phyloP scores from a whole-genome alignment of 2,329 filamentous ascomycete species.

The Talaromyces albobiverticillius region DNA sequence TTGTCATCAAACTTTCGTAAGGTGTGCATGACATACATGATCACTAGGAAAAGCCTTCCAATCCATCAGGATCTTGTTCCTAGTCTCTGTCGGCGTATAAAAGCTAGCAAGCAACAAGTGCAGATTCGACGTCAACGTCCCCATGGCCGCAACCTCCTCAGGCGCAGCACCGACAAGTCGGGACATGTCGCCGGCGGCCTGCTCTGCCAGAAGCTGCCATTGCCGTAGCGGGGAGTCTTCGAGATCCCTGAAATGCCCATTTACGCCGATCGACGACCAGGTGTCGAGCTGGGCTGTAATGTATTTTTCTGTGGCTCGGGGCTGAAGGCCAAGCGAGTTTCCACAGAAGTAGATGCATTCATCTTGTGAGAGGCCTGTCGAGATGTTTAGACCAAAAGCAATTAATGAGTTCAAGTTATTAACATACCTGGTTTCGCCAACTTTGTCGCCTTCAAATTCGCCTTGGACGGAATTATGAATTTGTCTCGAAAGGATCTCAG shows the following conservation, averaged over 20 bases:
- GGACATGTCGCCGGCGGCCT: slow-evolving; percentile 66
- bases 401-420: no score
- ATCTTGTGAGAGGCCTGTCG: slow-evolving; percentile 35
- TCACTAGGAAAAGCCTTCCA: slow-evolving; percentile 87
- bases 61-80: slow-evolving; percentile 76
- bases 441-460: slow-evolving; percentile 64
- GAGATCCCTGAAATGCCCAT: slow-evolving; percentile 73
- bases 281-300: slow-evolving; percentile 72
- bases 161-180: slow-evolving; percentile 69
- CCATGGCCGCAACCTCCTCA: slow-evolving; percentile 79
- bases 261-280: slow-evolving; percentile 78
- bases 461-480: slow-evolving; percentile 74
- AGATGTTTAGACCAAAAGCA: no score
- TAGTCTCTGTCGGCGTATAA: slow-evolving; percentile 64
- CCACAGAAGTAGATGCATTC: slow-evolving; percentile 74
- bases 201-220: slow-evolving; percentile 77
- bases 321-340: slow-evolving; percentile 83
- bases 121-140: slow-evolving; percentile 76
- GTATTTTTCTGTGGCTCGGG: slow-evolving; percentile 62
- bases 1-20: background rate
- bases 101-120: slow-evolving; percentile 80
- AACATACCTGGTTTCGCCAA: slow-evolving; percentile 41
- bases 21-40: slow-evolving; percentile 51
- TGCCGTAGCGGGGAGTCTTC: slow-evolving; percentile 64
- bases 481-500: slow-evolving; percentile 63